A percentile compares a stretch with the other conserved stretches of the same genome.
Conservation (phyloP, 176 grass and related monocot genomes). For the Hsuehochloa calcarea region DNA sequence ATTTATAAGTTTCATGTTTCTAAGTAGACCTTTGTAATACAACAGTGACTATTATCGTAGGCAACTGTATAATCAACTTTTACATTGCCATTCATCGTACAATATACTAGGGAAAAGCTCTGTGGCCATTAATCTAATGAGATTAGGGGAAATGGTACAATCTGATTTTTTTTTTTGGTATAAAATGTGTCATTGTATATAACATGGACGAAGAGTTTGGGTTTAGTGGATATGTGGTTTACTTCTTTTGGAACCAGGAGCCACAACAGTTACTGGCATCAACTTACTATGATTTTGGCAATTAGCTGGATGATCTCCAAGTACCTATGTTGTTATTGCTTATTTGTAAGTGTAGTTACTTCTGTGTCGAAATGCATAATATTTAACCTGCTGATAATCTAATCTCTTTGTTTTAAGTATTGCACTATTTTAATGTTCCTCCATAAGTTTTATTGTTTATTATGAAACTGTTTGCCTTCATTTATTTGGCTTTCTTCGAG, state of each 20-base stretch:
- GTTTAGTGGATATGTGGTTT: neutral
- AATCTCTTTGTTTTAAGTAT: neutral
- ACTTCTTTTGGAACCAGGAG: neutral
- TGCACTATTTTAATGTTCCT: neutral
- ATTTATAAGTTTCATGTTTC: constrained; percentile 25
- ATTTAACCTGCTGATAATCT: constrained; percentile 10
- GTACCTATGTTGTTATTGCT: neutral
- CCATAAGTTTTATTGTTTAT: neutral
- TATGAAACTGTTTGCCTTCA: neutral
- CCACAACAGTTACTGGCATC: neutral
- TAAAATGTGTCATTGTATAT: neutral
- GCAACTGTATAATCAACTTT: neutral
- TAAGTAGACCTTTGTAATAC: neutral
- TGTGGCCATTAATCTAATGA: neutral
- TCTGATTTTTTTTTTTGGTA: neutral
- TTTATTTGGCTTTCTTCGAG: neutral
- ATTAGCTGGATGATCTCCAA: neutral
- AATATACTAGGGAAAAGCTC: neutral
- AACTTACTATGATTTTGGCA: constrained; percentile 10
- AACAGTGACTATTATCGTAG: neutral
- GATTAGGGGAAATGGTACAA: neutral
- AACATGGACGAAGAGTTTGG: neutral
- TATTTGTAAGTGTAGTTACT: constrained; percentile 7
- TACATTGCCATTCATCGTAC: neutral
- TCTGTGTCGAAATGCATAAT: neutral